phyloP scores from a whole-genome alignment of 345 rosid species.

The Noccaea caerulescens region DNA sequence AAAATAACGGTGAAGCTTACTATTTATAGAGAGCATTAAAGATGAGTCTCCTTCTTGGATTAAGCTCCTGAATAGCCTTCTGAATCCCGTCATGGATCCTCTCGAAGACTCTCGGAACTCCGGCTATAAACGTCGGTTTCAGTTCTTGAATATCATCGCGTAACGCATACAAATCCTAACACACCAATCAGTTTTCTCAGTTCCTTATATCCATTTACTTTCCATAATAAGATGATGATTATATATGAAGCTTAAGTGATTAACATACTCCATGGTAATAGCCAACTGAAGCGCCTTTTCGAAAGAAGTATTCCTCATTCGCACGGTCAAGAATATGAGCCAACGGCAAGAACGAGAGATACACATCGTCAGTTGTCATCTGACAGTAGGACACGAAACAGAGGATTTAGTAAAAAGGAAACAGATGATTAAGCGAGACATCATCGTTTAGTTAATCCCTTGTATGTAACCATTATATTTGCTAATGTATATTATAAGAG shows the following conservation, averaged over 20 bases:
- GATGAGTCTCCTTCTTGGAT: conserved; percentile 63
- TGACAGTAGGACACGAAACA: conserved; percentile 31
- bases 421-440: too few species aligned
- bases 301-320: conserved; percentile 84
- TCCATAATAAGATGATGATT: not conserved
- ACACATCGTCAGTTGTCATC: conserved; percentile 91
- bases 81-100: conserved; percentile 78
- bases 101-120: conserved; percentile 94
- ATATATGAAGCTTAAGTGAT: conserved; percentile 1
- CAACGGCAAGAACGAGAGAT: conserved; percentile 92
- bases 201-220: not conserved
- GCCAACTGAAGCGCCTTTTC: conserved; percentile 93
- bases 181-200: not conserved
- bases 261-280: conserved; percentile 88
- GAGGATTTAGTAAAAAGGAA: not conserved
- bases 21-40: conserved; percentile 72
- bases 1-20: conserved; percentile 48
- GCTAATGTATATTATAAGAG: not conserved
- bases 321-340: conserved; percentile 90
- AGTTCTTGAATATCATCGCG: conserved; percentile 83
- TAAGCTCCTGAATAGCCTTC: conserved; percentile 72
- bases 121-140: conserved; percentile 89
- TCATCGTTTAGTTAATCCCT: not conserved
- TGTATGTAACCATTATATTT: not conserved
- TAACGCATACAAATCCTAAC: conserved; percentile 76